Percentiles rank a stretch among this genome's conserved stretches.
Evolutionary conservation across 345 rosid genomes (phyloP).

Genomic region (Brassica incana): DNA sequence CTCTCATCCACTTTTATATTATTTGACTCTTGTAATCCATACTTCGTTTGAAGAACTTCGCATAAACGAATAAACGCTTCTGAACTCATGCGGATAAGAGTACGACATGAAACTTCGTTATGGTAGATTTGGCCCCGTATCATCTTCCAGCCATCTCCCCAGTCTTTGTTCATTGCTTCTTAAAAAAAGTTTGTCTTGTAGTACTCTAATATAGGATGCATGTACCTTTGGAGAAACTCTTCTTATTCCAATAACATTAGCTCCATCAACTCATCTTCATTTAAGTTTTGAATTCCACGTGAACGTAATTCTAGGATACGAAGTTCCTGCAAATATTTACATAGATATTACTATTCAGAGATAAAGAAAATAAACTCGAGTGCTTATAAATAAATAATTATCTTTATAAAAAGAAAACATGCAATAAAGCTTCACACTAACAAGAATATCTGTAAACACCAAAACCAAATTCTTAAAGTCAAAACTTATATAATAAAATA

Average conservation of each 20-base stretch:
- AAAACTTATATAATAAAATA: no score
- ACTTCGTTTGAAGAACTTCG: background rate
- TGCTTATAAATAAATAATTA: no score
- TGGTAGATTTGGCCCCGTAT: background rate
- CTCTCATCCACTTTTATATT: background rate
- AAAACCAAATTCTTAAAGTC: no score
- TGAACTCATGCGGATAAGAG: background rate
- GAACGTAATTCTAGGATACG: background rate
- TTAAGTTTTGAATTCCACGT: background rate
- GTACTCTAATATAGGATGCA: background rate
- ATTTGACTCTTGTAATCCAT: background rate
- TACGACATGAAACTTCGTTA: background rate
- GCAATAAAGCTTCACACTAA: no score
- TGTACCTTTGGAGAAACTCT: background rate
- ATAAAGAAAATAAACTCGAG: no score
- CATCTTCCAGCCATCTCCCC: background rate
- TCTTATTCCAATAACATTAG: background rate
- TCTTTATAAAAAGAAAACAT: no score
- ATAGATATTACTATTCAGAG: no score
- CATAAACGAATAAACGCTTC: background rate
- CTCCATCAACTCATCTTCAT: background rate
- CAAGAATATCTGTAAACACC: no score
- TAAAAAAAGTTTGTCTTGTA: background rate
- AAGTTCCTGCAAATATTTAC: background rate
- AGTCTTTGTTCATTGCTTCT: background rate